Percentiles rank a stretch among this genome's conserved stretches.
These are phyloP conservation scores for Rauvolfia tetraphylla DNA, from an alignment of 257 asterid genomes.

Conservation along the genomic window DNA sequence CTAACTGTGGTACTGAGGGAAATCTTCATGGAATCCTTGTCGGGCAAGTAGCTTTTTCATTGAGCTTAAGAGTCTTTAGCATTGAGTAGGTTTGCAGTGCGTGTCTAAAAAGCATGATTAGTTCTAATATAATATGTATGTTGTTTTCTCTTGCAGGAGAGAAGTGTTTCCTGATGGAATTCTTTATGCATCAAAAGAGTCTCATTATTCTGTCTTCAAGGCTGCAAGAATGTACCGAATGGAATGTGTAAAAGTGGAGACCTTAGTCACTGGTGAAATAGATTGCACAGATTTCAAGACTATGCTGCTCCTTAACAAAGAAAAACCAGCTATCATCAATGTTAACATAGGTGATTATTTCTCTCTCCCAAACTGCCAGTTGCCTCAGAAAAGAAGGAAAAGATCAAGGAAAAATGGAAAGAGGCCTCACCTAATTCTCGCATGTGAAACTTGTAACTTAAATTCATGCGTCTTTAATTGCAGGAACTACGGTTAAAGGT, in stretches of 20 bases:
- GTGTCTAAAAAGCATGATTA: not conserved
- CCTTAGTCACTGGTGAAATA: slow-evolving; percentile 85
- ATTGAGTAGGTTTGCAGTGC: slow-evolving; percentile 3
- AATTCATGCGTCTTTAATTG: slow-evolving; percentile 18
- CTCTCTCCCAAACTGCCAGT: slow-evolving; percentile 1
- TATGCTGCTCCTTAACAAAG: slow-evolving; percentile 63
- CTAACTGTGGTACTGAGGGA: slow-evolving; percentile 98
- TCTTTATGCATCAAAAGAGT: slow-evolving; percentile 83
- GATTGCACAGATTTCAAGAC: slow-evolving; percentile 74
- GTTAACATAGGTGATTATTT: slow-evolving; percentile 72
- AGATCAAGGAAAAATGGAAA: not conserved
- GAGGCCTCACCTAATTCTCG: not conserved
- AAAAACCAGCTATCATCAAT: slow-evolving; percentile 87
- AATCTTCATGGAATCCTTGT: slow-evolving; percentile 94
- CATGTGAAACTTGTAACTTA: not conserved
- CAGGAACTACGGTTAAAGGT: slow-evolving; percentile 99
- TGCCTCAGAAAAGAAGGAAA: not conserved
- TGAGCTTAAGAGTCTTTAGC: slow-evolving; percentile 2
- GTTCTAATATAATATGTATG: slow-evolving; percentile 23
- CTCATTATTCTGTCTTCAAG: slow-evolving; percentile 95
- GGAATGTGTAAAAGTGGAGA: slow-evolving; percentile 78
- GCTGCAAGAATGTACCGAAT: slow-evolving; percentile 99
- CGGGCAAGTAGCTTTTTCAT: slow-evolving; percentile 47
- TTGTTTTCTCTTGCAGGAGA: slow-evolving; percentile 56
- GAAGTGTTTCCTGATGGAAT: slow-evolving; percentile 95